Evolutionary conservation across 2,329 filamentous ascomycete species (phyloP), one percentile per base, ranked within the genome.

Genomic region (Colletotrichum sp.): DNA sequence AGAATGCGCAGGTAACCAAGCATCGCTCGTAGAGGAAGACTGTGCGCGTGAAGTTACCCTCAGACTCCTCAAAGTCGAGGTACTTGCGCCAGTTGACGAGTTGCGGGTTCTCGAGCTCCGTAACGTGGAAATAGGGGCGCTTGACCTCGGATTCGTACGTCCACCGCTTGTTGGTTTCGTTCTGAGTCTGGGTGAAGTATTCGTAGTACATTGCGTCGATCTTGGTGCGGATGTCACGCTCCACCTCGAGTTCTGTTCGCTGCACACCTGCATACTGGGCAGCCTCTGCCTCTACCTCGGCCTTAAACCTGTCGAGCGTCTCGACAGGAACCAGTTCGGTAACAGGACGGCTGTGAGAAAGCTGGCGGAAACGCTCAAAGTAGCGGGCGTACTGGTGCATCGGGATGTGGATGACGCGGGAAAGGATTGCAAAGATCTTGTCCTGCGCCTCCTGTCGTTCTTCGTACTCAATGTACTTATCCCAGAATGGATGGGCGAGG

Each of bases 391-490:
- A 98, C 82, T 98, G 96, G 82, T 98, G 96, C 91, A 98, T 95
- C 1, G 97, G 96, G 69, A 98, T 96, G 81, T 94, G 91, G 69
- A 98, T 94, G 71, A 98, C 90, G 69, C 96, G 94, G 76, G 90
- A 90, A 68, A 98, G 90, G 71, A 99, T 95, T 55, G 91, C 92
- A 79, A 97, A 98, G 70, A 98, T 95, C 80, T 92, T 95, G 77
- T 97, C 95, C 16, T 94, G 91, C 1, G 94, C 92, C 81, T 98
- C 96, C 76, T 96, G 89, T 3, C 96, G 94, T 83, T 98, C 96
- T 83, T 98, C 97, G 81, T 97, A 98, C 83, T 98, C 97, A 78
- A 99, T 92, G 82, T 98, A 99, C 86, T 98, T 98, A 85, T 99
- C 97, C 97, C 97, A 99, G 86, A 99, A 98, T 2, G 96, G 96